Evolutionary conservation across 2,329 filamentous ascomycete genomes (phyloP), one percentile per base, ranked within the genome.

Genomic region (Fusarium keratoplasticum): DNA sequence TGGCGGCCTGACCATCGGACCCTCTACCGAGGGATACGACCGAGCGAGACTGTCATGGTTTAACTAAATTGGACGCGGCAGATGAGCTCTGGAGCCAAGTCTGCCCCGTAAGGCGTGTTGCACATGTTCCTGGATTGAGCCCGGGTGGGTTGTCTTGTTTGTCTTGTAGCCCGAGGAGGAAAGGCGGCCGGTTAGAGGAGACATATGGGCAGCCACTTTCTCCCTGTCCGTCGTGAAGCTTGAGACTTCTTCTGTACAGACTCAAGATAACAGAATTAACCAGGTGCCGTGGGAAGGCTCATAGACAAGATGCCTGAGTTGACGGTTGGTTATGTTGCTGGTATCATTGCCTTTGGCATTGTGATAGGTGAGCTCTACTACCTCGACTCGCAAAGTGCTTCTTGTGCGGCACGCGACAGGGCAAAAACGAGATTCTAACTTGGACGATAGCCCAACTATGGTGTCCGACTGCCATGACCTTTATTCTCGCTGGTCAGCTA

Each of bases 401-500:
- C 61, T 52, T 20, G n/a, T n/a, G 25, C 20, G 10, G 35, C 44
- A 36, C 7, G 35, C 38, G 57, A 64, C 50, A 52, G n/a, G 27
- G 6, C 13, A 52, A 25, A 6, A 1, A 2, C 4, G 42, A 14
- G 8, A 38, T 25, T 42, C 42, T 66, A 52, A 66, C 42, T 29
- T 10, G 27, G 20, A 35, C 13, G 14, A n/a, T 70, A 83, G 83
- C 84, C n/a, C 82, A 82, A 68, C 71, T 84, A 50, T 77, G 82
- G 36, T 76, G 81, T 40, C 82, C 83, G 4, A 81, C 80, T 55
- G 80, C 80, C 18, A 71, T 85, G 7, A 80, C 81, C 0, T 75
- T 83, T 20, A 79, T 84, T 16, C 71, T 86, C 3, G 80, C 81
- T 6, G 82, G 81, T 0, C 69, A 82, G 9, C 69, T 86, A 6